phyloP scores from a whole-genome alignment of 495 filamentous ascomycete species.

The Penicillium manginii region DNA sequence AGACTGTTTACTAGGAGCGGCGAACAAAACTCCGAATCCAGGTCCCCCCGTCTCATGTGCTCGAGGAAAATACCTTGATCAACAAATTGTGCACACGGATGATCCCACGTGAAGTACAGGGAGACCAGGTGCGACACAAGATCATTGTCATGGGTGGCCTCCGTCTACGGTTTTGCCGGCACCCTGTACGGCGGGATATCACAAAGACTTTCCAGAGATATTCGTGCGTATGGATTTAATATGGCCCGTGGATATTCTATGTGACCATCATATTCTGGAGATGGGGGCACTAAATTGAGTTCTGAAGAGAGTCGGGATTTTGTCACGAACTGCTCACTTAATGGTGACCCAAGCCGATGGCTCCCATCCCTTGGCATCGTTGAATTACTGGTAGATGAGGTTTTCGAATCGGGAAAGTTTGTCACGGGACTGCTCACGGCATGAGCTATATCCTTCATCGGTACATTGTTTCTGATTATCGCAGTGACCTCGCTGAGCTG shows the following conservation, averaged over 20 bases:
- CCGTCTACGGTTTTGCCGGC: slow-evolving; percentile 49
- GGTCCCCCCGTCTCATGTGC: slow-evolving; percentile 31
- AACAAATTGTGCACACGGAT: slow-evolving; percentile 40
- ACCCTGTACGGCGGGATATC: slow-evolving; percentile 42
- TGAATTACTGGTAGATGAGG: slow-evolving; percentile 10
- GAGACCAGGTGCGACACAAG: slow-evolving; percentile 54
- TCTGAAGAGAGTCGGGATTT: slow-evolving; percentile 7
- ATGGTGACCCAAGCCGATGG: background rate
- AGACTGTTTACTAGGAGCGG: slow-evolving; percentile 45
- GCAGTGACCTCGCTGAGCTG: slow-evolving; percentile 31
- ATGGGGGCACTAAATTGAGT: slow-evolving; percentile 14
- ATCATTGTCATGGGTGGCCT: slow-evolving; percentile 45
- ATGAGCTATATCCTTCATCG: slow-evolving; percentile 30
- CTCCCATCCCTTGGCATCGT: slow-evolving; percentile 14
- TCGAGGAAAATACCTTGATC: slow-evolving; percentile 39
- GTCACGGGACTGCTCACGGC: slow-evolving; percentile 25
- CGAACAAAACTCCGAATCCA: slow-evolving; percentile 37
- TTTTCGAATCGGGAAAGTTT: slow-evolving; percentile 24
- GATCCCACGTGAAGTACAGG: slow-evolving; percentile 51
- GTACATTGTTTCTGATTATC: slow-evolving; percentile 29
- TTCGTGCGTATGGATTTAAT: slow-evolving; percentile 30
- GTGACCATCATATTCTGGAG: slow-evolving; percentile 16
- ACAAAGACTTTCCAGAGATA: slow-evolving; percentile 41
- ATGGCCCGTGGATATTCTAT: slow-evolving; percentile 1
- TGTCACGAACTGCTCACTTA: background rate